Conservation (phyloP, 306 rosid genomes). For the Rosa persica region DNA sequence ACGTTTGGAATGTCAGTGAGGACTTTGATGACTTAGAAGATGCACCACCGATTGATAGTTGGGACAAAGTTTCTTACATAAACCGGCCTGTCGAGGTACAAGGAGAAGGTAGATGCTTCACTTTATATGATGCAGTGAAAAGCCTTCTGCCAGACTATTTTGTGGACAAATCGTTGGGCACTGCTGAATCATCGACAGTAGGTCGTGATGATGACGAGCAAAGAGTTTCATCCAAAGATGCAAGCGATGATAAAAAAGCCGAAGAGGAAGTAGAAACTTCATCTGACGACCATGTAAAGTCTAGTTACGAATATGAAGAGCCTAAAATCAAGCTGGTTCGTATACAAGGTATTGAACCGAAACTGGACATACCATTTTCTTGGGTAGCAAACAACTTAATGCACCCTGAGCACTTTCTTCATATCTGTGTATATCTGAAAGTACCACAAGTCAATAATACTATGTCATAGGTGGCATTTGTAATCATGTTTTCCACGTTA, state of each 20-base stretch:
- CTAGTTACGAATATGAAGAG: constrained; percentile 24
- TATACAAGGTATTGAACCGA: constrained; percentile 96
- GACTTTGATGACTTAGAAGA: constrained; percentile 77
- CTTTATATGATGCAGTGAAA: constrained; percentile 71
- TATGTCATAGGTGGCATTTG: constrained; percentile 1
- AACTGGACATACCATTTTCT: constrained; percentile 74
- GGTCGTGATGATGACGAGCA: constrained; percentile 25
- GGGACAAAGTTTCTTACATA: constrained; percentile 87
- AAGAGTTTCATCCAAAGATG: constrained; percentile 35
- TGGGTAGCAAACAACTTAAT: constrained; percentile 82
- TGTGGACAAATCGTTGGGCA: constrained; percentile 15
- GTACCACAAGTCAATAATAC: constrained; percentile 40
- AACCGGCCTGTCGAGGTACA: constrained; percentile 78
- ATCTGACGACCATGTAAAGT: constrained; percentile 27
- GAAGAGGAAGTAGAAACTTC: constrained; percentile 44
- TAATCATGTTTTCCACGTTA: too few species aligned
- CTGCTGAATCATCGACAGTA: constrained; percentile 26
- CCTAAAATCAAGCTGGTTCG: constrained; percentile 72
- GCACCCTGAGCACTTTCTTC: constrained; percentile 90
- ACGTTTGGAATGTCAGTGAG: constrained; percentile 56
- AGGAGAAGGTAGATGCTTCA: constrained; percentile 78
- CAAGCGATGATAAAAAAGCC: constrained; percentile 24
- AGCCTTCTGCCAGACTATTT: constrained; percentile 75
- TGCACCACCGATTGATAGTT: constrained; percentile 72
- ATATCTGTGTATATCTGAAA: constrained; percentile 70